phyloP scores from a whole-genome alignment of 225 moss, liverwort and hornwort genomes.

The Marchantia paleacea region DNA sequence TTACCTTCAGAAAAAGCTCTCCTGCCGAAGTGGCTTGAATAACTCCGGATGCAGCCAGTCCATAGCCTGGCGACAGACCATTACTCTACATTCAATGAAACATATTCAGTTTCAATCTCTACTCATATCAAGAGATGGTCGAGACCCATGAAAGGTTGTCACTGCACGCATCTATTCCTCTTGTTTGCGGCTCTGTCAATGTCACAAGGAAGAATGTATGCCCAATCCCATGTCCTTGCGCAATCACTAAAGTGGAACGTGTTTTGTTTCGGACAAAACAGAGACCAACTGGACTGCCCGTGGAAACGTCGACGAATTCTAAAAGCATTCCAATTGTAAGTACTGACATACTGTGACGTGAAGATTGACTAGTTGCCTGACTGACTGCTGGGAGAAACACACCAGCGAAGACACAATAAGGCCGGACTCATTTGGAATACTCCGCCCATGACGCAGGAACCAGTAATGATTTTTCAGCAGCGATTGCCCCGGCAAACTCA shows the following conservation, averaged over 20 bases:
- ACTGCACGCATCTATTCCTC: too few species aligned
- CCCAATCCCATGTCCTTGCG: too few species aligned
- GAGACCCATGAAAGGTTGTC: too few species aligned
- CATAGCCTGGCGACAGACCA: conserved; percentile 66
- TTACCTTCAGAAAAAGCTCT: conserved; percentile 60
- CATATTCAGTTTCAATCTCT: not conserved
- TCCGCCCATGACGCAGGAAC: conserved; percentile 85
- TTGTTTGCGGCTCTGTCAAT: too few species aligned
- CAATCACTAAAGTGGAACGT: too few species aligned
- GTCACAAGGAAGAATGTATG: too few species aligned
- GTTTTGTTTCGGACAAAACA: too few species aligned
- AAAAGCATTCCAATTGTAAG: too few species aligned
- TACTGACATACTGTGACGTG: too few species aligned
- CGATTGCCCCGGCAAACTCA: conserved; percentile 35
- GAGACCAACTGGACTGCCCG: too few species aligned
- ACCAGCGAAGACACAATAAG: conserved; percentile 78
- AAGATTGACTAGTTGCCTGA: too few species aligned
- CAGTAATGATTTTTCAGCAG: conserved; percentile 69
- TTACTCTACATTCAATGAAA: conserved; percentile 55
- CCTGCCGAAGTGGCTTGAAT: conserved; percentile 73
- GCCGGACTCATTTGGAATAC: conserved; percentile 79
- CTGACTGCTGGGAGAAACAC: not conserved
- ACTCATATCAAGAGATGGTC: not conserved
- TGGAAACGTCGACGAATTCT: too few species aligned
- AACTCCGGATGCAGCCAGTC: conserved; percentile 74